Base-by-base conservation (phyloP, 2,329 filamentous ascomycete species). In the Elsinoe fawcettii region DNA sequence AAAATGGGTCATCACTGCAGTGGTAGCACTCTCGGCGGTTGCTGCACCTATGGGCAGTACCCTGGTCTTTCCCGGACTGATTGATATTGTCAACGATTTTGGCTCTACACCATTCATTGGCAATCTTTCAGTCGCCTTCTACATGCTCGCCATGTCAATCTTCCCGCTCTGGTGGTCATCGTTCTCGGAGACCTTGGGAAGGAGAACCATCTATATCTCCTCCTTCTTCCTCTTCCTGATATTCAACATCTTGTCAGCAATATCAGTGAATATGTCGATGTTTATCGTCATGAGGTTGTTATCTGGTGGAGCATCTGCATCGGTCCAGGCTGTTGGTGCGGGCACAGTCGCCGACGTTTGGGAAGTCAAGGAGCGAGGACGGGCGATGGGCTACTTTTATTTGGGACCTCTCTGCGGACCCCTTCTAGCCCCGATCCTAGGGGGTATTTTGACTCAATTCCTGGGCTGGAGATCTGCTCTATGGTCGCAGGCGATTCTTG, bases 91-190 rank as follows among this genome's bases (percentile, higher is more conserved):
- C 0, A 65, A 66, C 3, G 82, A 87, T 20, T 75, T 93, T 43
- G 62, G 84, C 62, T 78, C 83, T 11, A 79, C 80, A 0, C 71
- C 81, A 12, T 86, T 87, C 1, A 73, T 88, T 14, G 83, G 85
- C 57, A 95, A 93, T 69, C 67, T 93, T 58, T 85, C 85, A 0
- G 81, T 93, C 0, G 86, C 88, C 0, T 71, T 92, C 58, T 93
- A 91, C 69, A 90, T 93, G 87, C 76, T 93, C 3, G 76, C 81
- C 63, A 89, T 93, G 87, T 82, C 84, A 57, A 88, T 93, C 44
- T 92, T 90, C 63, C 89, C 89, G 0, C 76, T 95, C 0, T 93
- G 88, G 88, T 93, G 87, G 87, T 89, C 86, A 1, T 85, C 85
- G 1, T 90, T 93, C 66, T 89, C 86, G 7, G 89, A 93, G 64